Conservation (phyloP, 2,329 filamentous ascomycete genomes). For the Fusarium chlamydosporum region DNA sequence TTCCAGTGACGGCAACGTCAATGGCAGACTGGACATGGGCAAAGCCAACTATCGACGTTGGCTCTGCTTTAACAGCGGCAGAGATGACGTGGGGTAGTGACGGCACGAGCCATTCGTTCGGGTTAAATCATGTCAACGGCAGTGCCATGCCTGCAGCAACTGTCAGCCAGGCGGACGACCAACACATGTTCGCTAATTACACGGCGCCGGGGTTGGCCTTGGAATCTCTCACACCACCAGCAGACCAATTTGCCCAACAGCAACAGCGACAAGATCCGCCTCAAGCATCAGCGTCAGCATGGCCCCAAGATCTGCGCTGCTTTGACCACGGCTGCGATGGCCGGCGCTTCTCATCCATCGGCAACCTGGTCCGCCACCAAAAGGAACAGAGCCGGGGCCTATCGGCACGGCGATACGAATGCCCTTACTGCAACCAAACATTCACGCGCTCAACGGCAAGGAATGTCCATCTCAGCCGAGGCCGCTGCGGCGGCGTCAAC, state of each 20-base stretch:
- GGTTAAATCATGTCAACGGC: constrained; percentile 13
- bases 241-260: constrained; percentile 12
- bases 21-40: constrained; percentile 17
- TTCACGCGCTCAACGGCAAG: constrained; percentile 17
- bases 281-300: constrained; percentile 15
- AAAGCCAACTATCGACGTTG: not conserved
- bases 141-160: constrained; percentile 13
- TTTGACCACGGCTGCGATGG: constrained; percentile 17
- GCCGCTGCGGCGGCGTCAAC: constrained; percentile 13
- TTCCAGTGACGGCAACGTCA: constrained; percentile 9
- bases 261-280: constrained; percentile 12
- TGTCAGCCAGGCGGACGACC: constrained; percentile 9
- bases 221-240: constrained; percentile 12
- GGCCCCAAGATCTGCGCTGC: constrained; percentile 15
- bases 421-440: constrained; percentile 16
- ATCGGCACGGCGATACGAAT: constrained; percentile 15
- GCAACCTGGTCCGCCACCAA: constrained; percentile 18
- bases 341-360: constrained; percentile 19
- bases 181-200: constrained; percentile 15
- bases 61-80: constrained; percentile 4
- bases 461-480: constrained; percentile 17
- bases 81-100: constrained; percentile 11
- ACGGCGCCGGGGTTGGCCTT: constrained; percentile 7
- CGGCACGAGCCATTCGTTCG: constrained; percentile 12
- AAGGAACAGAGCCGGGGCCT: constrained; percentile 13